phyloP scores from a whole-genome alignment of 2,329 filamentous ascomycete genomes.

The Colletotrichum somersetense region DNA sequence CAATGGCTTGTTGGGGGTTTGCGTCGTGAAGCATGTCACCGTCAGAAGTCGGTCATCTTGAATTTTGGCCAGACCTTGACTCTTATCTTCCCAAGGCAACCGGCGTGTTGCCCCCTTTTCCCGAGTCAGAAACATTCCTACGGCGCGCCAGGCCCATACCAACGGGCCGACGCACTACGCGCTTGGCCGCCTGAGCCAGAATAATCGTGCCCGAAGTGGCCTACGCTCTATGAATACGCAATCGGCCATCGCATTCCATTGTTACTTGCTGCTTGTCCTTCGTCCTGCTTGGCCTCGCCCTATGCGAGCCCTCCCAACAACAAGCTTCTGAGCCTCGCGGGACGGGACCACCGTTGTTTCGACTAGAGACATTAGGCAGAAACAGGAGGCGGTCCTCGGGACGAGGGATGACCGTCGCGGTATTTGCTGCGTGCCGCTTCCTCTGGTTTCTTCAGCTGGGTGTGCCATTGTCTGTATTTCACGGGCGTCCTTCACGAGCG shows the following conservation, averaged over 20 bases:
- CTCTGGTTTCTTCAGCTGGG: background rate
- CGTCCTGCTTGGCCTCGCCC: slow-evolving; percentile 6
- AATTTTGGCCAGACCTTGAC: background rate
- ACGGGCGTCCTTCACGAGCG: background rate
- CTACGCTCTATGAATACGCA: slow-evolving; percentile 1
- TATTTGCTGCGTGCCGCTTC: background rate
- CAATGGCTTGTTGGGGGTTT: background rate
- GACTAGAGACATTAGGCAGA: slow-evolving; percentile 34
- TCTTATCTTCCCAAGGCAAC: background rate
- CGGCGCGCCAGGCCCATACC: slow-evolving; percentile 23
- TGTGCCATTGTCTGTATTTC: background rate
- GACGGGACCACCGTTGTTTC: slow-evolving; percentile 33
- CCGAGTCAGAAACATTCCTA: slow-evolving; percentile 23
- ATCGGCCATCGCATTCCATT: slow-evolving; percentile 21
- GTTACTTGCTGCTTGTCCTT: background rate
- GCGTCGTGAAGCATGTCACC: background rate
- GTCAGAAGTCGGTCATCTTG: background rate
- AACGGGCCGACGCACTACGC: slow-evolving; percentile 8
- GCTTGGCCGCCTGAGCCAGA: slow-evolving; percentile 6
- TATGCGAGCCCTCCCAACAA: too few species aligned
- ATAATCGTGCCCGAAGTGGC: background rate
- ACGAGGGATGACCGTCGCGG: slow-evolving; percentile 7
- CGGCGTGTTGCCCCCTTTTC: background rate
- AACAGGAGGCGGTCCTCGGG: slow-evolving; percentile 9
- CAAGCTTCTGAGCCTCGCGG: slow-evolving; percentile 6